These are phyloP conservation scores for Colletotrichum kahawae DNA, from an alignment of 2,329 filamentous ascomycete genomes.

Conservation along the genomic window DNA sequence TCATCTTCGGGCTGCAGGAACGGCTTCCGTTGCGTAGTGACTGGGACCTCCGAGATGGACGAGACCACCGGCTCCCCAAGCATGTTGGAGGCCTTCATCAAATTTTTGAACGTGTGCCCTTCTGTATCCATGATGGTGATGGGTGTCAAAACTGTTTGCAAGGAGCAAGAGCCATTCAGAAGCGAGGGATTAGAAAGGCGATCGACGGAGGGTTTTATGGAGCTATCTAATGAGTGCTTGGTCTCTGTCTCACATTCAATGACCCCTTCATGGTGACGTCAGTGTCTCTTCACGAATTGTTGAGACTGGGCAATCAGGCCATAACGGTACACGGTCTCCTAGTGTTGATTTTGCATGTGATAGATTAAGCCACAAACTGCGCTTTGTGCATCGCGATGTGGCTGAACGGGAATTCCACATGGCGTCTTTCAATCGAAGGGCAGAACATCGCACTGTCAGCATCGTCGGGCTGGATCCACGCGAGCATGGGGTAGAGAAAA, in stretches of 20 bases:
- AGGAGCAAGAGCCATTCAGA: neutral
- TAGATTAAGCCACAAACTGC: neutral
- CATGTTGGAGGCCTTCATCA: neutral
- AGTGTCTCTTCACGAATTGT: neutral
- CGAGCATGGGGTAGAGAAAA: neutral
- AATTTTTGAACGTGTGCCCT: neutral
- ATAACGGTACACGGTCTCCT: neutral
- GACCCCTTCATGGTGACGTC: constrained; percentile 16
- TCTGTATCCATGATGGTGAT: neutral
- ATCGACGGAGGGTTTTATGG: neutral
- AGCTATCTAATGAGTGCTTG: neutral
- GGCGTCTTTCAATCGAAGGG: neutral
- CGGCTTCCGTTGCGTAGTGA: constrained; percentile 31
- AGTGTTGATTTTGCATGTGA: constrained; percentile 6
- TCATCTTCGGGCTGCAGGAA: constrained; percentile 33
- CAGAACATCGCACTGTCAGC: neutral
- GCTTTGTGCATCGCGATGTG: neutral
- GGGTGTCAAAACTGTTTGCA: neutral
- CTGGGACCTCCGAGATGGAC: constrained; percentile 23
- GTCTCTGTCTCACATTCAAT: neutral
- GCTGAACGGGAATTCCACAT: neutral
- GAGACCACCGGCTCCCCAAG: neutral
- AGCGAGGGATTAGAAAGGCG: neutral
- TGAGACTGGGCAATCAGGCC: neutral
- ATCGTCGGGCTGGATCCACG: neutral